Conservation (phyloP, 192 early-diverging fungal genomes). For the Coemansia nantahalensis region DNA sequence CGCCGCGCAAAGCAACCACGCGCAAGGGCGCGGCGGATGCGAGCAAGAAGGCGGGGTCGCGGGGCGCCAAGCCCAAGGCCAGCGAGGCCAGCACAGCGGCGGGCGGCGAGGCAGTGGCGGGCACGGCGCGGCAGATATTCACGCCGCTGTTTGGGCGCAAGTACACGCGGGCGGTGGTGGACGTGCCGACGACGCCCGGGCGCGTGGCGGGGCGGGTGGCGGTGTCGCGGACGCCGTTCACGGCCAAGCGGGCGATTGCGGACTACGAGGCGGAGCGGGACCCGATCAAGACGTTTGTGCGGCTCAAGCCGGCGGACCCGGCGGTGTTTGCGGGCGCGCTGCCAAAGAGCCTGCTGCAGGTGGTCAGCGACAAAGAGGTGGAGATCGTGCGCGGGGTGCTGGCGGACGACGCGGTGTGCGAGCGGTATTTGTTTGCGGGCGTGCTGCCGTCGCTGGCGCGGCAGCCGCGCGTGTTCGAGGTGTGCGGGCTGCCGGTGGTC, state of each 20-base stretch:
- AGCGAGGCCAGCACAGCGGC: neutral
- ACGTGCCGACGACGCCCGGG: constrained; percentile 15
- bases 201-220: constrained; percentile 7
- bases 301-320: constrained; percentile 33
- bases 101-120: neutral
- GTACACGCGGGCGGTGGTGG: constrained; percentile 24
- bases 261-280: constrained; percentile 45
- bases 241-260: constrained; percentile 29
- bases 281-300: constrained; percentile 48
- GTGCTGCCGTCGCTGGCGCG: constrained; percentile 51
- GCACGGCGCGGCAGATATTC: constrained; percentile 14
- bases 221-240: constrained; percentile 49
- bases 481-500: constrained; percentile 58
- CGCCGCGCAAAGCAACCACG: constrained; percentile 12
- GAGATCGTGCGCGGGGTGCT: constrained; percentile 13
- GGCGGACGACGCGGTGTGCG: constrained; percentile 11
- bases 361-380: constrained; percentile 53
- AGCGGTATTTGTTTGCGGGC: constrained; percentile 59
- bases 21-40: constrained; percentile 5
- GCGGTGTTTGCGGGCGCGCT: constrained; percentile 3
- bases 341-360: constrained; percentile 25
- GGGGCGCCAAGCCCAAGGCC: neutral
- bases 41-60: neutral
- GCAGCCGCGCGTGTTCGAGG: constrained; percentile 60
- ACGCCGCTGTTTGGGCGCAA: constrained; percentile 41